Conservation (phyloP, 805 yeast genomes). For the Zygotorulaspora sp. region DNA sequence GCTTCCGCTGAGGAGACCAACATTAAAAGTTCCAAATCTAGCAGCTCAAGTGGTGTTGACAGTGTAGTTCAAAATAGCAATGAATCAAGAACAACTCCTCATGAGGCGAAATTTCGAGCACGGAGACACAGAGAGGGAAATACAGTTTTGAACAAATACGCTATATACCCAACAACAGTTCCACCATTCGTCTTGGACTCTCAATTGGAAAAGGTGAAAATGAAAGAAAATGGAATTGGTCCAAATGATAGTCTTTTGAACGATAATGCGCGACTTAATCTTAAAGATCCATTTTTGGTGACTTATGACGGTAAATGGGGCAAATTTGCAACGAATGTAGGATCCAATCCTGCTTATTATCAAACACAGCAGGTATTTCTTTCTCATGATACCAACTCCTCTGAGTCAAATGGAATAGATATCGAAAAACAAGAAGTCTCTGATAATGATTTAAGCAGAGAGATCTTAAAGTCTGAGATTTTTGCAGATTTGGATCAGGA, state of each 20-base stretch:
- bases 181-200: conserved; percentile 66
- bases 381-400: conserved; percentile 3
- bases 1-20: too few relatives aligned
- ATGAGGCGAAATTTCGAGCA: neutral
- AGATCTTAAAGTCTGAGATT: conserved; percentile 19
- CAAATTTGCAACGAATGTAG: conserved; percentile 40
- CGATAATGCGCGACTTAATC: conserved; percentile 12
- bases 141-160: conserved; percentile 35
- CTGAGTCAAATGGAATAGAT: conserved; percentile 8
- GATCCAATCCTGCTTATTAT: conserved; percentile 29
- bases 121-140: too few relatives aligned
- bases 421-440: conserved; percentile 7
- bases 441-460: conserved; percentile 13
- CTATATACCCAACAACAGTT: conserved; percentile 41
- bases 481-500: conserved; percentile 44
- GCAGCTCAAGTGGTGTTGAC: too few relatives aligned
- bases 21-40: too few relatives aligned
- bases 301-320: conserved; percentile 48
- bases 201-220: conserved; percentile 24
- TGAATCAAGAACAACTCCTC: neutral
- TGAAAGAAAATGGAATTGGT: conserved; percentile 25
- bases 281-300: conserved; percentile 35
- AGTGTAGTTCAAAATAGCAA: too few relatives aligned
- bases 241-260: conserved; percentile 10
- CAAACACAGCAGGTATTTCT: conserved; percentile 9